These are phyloP conservation scores for Paracoccidioides brasiliensis DNA, from an alignment of 2,329 filamentous ascomycete genomes.

Conservation along the genomic window DNA sequence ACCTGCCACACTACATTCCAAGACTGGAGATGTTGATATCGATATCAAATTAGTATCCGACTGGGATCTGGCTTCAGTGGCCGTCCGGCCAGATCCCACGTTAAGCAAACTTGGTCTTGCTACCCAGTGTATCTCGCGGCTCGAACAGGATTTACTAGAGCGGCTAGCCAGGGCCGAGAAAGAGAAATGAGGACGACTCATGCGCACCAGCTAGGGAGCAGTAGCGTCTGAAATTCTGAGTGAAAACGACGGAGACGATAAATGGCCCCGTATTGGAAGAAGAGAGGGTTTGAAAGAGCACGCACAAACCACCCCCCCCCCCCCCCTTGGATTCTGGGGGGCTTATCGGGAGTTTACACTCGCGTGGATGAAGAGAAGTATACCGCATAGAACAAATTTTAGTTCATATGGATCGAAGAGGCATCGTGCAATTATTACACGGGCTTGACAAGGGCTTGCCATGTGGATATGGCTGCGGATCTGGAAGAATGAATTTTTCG, in stretches of 20 bases:
- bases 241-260: background rate
- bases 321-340: constrained; percentile 1
- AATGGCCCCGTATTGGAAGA: constrained; percentile 1
- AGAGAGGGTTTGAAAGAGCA: background rate
- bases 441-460: background rate
- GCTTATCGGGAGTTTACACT: background rate
- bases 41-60: background rate
- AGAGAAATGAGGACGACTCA: background rate
- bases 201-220: background rate
- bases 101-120: background rate
- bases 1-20: no score
- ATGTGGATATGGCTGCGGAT: no score
- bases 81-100: background rate
- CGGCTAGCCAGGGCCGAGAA: background rate
- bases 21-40: background rate
- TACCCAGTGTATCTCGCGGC: background rate
- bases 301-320: no score
- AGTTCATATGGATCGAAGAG: background rate
- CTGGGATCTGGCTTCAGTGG: constrained; percentile 1
- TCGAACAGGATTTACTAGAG: constrained; percentile 1
- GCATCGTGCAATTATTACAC: background rate
- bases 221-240: background rate
- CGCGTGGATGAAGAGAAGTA: background rate
- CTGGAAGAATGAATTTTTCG: no score
- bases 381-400: background rate